Evolutionary conservation across 208 protist genomes (phyloP).

Genomic region (Naegleria lovaniensis): DNA sequence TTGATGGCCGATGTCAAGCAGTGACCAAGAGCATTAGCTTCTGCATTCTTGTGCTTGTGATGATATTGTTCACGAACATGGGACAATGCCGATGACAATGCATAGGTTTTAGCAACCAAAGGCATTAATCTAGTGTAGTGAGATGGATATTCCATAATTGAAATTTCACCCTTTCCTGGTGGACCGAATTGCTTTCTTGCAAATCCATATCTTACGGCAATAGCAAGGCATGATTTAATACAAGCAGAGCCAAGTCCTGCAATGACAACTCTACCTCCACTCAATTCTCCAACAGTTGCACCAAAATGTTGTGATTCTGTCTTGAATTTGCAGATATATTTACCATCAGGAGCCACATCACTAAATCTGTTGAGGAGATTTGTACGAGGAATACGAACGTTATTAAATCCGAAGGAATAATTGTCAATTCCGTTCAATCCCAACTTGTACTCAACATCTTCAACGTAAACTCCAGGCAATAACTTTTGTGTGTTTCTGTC

Average conservation of each 20-base stretch:
- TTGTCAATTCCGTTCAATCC: constrained; percentile 35
- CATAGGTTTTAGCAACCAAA: constrained; percentile 4
- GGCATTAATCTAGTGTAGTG: constrained; percentile 23
- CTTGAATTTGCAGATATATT: constrained; percentile 25
- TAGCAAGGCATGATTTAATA: not conserved
- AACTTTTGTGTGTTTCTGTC: constrained; percentile 9
- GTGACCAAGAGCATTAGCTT: not conserved
- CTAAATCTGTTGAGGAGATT: constrained; percentile 35
- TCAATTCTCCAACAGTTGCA: constrained; percentile 2
- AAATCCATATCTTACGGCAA: not conserved
- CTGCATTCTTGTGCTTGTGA: not conserved
- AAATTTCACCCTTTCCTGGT: constrained; percentile 7
- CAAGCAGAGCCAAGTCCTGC: not conserved
- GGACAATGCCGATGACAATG: not conserved
- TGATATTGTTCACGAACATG: not conserved
- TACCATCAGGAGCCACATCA: constrained; percentile 27
- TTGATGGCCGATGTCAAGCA: not conserved
- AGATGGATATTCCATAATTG: constrained; percentile 28
- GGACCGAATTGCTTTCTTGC: constrained; percentile 9
- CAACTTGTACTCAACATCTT: constrained; percentile 26
- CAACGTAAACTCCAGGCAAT: not conserved
- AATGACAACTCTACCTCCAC: not conserved
- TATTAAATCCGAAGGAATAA: constrained; percentile 31
- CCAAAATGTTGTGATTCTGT: not conserved
- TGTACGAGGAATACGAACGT: constrained; percentile 32